phyloP scores from a whole-genome alignment of 257 asterid genomes.

The Solanum etuberosum region DNA sequence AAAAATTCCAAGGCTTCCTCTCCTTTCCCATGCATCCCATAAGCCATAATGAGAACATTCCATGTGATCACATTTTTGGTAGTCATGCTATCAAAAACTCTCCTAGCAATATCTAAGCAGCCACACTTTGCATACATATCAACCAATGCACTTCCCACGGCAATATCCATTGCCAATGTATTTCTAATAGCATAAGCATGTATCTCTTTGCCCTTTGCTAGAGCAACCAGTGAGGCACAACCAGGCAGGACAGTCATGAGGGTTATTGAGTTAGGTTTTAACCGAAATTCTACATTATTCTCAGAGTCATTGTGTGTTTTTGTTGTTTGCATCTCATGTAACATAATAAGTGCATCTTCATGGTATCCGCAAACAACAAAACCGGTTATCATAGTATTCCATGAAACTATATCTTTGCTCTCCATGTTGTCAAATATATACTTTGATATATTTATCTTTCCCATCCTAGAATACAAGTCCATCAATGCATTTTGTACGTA shows the following conservation, averaged over 20 bases:
- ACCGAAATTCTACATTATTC: slow-evolving; percentile 4
- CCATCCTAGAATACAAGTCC: slow-evolving; percentile 79
- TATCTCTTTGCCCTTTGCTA: slow-evolving; percentile 70
- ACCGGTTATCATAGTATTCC: slow-evolving; percentile 86
- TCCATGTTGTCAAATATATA: slow-evolving; percentile 56
- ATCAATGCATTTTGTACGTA: slow-evolving; percentile 77
- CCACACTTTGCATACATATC: slow-evolving; percentile 94
- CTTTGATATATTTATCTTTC: slow-evolving; percentile 36
- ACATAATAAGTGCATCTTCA: slow-evolving; percentile 50
- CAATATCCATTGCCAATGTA: slow-evolving; percentile 47
- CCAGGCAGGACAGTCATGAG: slow-evolving; percentile 79
- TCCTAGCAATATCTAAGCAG: slow-evolving; percentile 49
- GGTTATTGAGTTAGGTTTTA: slow-evolving; percentile 69
- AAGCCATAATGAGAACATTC: slow-evolving; percentile 81
- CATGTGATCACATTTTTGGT: slow-evolving; percentile 65
- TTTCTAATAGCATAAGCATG: slow-evolving; percentile 60
- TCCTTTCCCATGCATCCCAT: slow-evolving; percentile 90
- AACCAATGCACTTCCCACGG: slow-evolving; percentile 76
- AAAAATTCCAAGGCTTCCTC: slow-evolving; percentile 48
- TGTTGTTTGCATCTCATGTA: slow-evolving; percentile 40
- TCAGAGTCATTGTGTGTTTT: slow-evolving; percentile 3
- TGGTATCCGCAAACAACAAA: slow-evolving; percentile 65
- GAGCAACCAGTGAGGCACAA: slow-evolving; percentile 61
- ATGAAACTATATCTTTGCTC: slow-evolving; percentile 61
- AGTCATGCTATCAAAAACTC: slow-evolving; percentile 55